These are phyloP conservation scores for Trichoderma parareesei DNA, from an alignment of 495 filamentous ascomycete species.

Conservation along the genomic window DNA sequence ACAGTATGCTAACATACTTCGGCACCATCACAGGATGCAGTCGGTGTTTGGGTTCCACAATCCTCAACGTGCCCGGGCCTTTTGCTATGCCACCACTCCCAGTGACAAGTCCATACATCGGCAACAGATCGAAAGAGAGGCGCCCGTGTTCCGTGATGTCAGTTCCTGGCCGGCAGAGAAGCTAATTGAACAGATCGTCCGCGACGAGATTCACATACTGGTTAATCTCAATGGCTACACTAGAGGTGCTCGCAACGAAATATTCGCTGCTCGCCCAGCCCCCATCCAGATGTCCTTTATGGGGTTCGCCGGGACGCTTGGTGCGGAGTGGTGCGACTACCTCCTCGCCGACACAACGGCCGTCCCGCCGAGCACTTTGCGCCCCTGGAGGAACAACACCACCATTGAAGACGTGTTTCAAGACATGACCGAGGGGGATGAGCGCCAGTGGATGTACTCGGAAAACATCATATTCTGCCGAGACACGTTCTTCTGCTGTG, in stretches of 20 bases:
- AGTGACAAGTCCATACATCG: constrained; percentile 90
- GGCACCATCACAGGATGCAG: constrained; percentile 59
- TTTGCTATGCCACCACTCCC: constrained; percentile 93
- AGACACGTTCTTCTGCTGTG: constrained; percentile 99
- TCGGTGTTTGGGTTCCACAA: constrained; percentile 95
- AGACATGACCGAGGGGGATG: constrained; percentile 59
- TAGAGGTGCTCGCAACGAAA: constrained; percentile 90
- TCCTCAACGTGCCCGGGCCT: constrained; percentile 62
- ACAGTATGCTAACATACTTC: not conserved
- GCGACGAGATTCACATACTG: constrained; percentile 92
- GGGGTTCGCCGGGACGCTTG: constrained; percentile 94
- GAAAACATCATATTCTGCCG: constrained; percentile 93
- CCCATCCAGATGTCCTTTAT: constrained; percentile 99
- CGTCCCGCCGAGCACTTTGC: constrained; percentile 72
- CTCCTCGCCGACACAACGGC: constrained; percentile 85
- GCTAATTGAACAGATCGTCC: constrained; percentile 80
- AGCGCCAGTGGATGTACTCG: constrained; percentile 81
- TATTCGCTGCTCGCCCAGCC: constrained; percentile 90
- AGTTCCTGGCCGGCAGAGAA: constrained; percentile 79
- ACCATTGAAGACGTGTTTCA: constrained; percentile 60
- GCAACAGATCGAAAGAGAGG: constrained; percentile 88
- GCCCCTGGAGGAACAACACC: constrained; percentile 66
- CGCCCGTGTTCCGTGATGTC: constrained; percentile 85
- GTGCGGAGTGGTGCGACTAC: constrained; percentile 98
- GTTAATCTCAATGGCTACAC: constrained; percentile 98